Evolutionary conservation across 352 stramenopile genomes (phyloP).

Genomic region (Elongisporangium anandrum): DNA sequence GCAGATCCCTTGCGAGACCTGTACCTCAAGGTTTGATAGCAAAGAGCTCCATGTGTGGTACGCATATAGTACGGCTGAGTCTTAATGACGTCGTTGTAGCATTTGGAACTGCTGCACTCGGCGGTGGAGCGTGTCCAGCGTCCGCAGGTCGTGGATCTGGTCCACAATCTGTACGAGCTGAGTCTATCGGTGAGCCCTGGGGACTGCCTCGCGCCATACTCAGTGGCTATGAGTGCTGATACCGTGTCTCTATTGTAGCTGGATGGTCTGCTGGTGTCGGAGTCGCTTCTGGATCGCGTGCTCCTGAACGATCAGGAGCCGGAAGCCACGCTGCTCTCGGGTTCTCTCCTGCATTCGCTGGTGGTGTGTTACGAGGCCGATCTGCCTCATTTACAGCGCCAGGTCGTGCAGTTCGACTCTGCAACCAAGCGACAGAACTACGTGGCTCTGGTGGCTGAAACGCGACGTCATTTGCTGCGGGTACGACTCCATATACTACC

Average conservation of each 20-base stretch:
- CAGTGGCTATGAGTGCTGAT: background rate
- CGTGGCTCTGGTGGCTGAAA: conserved; percentile 39
- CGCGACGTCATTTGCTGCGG: conserved; percentile 33
- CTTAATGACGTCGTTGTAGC: conserved; percentile 11
- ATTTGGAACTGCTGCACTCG: conserved; percentile 33
- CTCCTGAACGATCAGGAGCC: conserved; percentile 28
- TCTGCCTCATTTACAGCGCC: conserved; percentile 39
- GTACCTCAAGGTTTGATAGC: conserved; percentile 21
- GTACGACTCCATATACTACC: conserved; percentile 16
- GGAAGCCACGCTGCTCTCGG: conserved; percentile 17
- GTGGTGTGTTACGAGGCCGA: conserved; percentile 57
- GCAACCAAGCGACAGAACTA: conserved; percentile 22
- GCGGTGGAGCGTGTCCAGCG: conserved; percentile 19
- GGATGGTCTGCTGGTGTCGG: conserved; percentile 18
- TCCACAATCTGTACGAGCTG: conserved; percentile 36
- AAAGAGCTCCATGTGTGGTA: background rate
- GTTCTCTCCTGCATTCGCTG: conserved; percentile 45
- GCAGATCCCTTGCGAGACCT: conserved; percentile 19
- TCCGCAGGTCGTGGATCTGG: conserved; percentile 33
- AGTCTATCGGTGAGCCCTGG: conserved; percentile 29
- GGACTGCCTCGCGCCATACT: background rate
- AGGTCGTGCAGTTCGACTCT: conserved; percentile 32
- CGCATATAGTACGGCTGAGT: background rate
- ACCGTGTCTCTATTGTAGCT: background rate
- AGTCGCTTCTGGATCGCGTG: conserved; percentile 15